Evolutionary conservation across 768 basidiomycete species (phyloP), one percentile per base, ranked within the genome.

Genomic region (Rhodotorula toruloides): DNA sequence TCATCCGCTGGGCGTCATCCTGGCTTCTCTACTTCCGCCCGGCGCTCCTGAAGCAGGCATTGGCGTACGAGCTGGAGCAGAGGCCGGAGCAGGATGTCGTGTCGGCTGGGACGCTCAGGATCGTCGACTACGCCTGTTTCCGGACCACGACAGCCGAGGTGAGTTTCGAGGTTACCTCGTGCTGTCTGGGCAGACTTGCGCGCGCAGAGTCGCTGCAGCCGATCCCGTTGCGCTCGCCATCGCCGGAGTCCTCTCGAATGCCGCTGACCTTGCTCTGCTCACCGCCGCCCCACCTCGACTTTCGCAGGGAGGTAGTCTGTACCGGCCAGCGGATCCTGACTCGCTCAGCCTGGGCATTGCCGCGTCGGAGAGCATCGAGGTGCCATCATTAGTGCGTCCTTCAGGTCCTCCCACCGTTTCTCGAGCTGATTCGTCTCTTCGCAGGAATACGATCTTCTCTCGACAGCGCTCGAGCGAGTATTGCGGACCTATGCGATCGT

Each of bases 371-470:
- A 50, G 50, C 9, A 27, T 67, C 49, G 31, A 39, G 0, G 36
- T 42, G 3, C 27, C 54, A 1, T 43, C 58, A 0, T 7, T 12
- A 0, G 65, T 67, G 34, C 29, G 59, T 47, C 37, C 11, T 13
- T 17, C 29, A 19, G 34, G 5, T 11, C n/a, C 11, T 19, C 43
- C 32, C 16, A 5, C 11, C 56, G 17, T n/a, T 53, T 29, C 31
- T n/a, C 17, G 19, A 5, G 16, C 21, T 31, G 0, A 6, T 11
- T n/a, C 13, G 19, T 2, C 1, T 2, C n/a, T 27, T 1, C 27
- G 16, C 43, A 67, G 70, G 59, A 61, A 10, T 58, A 67, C 50
- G 48, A 61, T 22, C 59, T 71, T 2, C 59, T 71, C 11, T 13
- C 37, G 21, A n/a, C 40, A 11, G 55, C 62, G 0, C 47, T 67